Percentiles rank a stretch among this genome's conserved stretches.
phyloP scores from a whole-genome alignment of 176 grass and related monocot genomes.

The Musa schizocarpa region DNA sequence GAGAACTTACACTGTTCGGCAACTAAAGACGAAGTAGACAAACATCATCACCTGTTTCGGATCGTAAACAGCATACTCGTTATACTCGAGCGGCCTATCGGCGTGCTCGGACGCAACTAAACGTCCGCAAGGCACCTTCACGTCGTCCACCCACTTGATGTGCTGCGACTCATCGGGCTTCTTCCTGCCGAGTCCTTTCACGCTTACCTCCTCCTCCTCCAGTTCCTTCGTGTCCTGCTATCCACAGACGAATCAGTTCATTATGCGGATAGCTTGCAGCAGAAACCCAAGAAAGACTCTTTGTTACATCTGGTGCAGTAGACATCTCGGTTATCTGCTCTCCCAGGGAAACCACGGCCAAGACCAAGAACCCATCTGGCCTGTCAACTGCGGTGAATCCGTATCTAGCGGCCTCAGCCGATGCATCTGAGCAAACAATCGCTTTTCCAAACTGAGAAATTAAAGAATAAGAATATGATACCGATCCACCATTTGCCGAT shows the following conservation, averaged over 20 bases:
- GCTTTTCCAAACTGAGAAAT: constrained; percentile 57
- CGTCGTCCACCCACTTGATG: constrained; percentile 55
- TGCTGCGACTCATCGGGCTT: constrained; percentile 53
- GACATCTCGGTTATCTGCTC: constrained; percentile 45
- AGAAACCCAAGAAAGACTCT: not conserved
- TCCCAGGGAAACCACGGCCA: constrained; percentile 54
- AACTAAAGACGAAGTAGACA: too few relatives aligned
- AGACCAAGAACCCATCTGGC: constrained; percentile 54
- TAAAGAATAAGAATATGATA: too few relatives aligned
- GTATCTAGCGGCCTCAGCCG: constrained; percentile 60
- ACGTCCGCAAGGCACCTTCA: constrained; percentile 69
- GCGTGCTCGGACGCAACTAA: constrained; percentile 51
- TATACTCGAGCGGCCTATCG: constrained; percentile 60
- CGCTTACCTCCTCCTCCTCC: constrained; percentile 45
- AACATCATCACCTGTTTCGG: constrained; percentile 46
- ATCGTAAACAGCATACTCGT: constrained; percentile 69
- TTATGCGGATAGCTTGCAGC: too few relatives aligned
- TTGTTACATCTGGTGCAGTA: constrained; percentile 24
- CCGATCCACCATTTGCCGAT: not conserved
- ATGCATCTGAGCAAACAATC: constrained; percentile 62
- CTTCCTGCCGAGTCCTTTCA: constrained; percentile 63
- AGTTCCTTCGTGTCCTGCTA: constrained; percentile 32
- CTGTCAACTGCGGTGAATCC: constrained; percentile 64
- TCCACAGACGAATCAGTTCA: not conserved
- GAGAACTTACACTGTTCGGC: too few relatives aligned